These are phyloP conservation scores for Microstroma glucosiphilum DNA, from an alignment of 1,284 basidiomycete genomes.

Conservation along the genomic window DNA sequence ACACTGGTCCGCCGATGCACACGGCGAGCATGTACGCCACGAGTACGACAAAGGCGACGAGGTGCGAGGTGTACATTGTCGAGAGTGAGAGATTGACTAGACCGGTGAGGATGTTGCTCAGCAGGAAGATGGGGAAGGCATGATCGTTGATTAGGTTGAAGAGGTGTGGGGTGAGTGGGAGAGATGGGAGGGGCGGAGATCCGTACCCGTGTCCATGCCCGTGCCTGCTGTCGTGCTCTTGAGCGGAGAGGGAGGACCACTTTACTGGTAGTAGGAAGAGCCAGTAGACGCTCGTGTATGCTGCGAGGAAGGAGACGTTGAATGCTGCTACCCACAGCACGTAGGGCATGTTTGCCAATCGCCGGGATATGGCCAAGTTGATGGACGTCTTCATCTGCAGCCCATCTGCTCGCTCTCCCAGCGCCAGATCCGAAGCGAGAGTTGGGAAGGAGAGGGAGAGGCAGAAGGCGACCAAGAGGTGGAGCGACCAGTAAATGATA, in stretches of 20 bases:
- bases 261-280: constrained; percentile 73
- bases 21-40: constrained; percentile 57
- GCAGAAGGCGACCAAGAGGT: neutral
- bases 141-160: constrained; percentile 1
- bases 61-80: constrained; percentile 71
- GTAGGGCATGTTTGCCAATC: constrained; percentile 67
- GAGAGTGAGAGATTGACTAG: constrained; percentile 70
- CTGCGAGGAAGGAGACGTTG: constrained; percentile 78
- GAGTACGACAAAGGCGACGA: constrained; percentile 63
- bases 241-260: constrained; percentile 19
- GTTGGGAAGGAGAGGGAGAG: neutral
- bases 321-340: constrained; percentile 82
- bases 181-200: constrained; percentile 5
- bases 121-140: neutral
- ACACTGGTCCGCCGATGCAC: too few relatives aligned
- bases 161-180: constrained; percentile 6
- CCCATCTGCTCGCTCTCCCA: too few relatives aligned
- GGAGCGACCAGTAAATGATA: neutral
- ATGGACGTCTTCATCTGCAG: neutral
- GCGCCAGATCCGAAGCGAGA: too few relatives aligned
- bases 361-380: neutral
- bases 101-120: constrained; percentile 81
- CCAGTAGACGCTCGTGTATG: constrained; percentile 71
- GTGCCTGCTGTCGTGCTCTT: neutral
- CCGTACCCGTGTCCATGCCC: neutral